Conservation (phyloP, 139 green algal genomes). For the Protoeuglena noctilucae region DNA sequence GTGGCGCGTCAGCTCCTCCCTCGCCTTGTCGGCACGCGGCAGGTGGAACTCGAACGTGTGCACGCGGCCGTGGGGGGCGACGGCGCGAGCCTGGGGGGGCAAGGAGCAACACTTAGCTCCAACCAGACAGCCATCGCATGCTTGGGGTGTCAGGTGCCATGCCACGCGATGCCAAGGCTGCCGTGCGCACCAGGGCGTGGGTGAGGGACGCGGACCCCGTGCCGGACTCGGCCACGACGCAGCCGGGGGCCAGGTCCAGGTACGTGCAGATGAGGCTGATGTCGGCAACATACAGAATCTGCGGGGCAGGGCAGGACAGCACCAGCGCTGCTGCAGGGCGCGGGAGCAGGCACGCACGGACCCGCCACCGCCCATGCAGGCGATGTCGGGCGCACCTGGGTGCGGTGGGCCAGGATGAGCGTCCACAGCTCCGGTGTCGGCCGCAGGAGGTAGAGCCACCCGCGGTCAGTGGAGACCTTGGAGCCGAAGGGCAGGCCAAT, state of each 20-base stretch:
- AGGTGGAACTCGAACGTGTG: slow-evolving; percentile 93
- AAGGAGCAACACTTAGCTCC: no score
- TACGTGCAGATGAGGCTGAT: slow-evolving; percentile 55
- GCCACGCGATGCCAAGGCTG: no score
- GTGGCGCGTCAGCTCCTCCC: slow-evolving; percentile 19
- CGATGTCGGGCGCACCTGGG: slow-evolving; percentile 18
- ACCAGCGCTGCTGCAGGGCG: neutral
- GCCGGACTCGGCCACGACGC: slow-evolving; percentile 64
- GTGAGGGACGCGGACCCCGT: slow-evolving; percentile 87
- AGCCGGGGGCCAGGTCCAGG: slow-evolving; percentile 70
- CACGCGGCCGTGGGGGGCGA: slow-evolving; percentile 67
- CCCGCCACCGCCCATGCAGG: slow-evolving; percentile 9
- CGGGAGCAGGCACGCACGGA: slow-evolving; percentile 36
- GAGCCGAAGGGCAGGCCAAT: slow-evolving; percentile 58
- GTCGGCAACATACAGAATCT: slow-evolving; percentile 45
- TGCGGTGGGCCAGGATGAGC: slow-evolving; percentile 51
- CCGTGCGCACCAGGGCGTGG: slow-evolving; percentile 66
- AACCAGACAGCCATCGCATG: no score
- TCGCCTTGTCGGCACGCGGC: slow-evolving; percentile 24
- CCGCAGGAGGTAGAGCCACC: slow-evolving; percentile 60
- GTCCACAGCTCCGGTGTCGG: slow-evolving; percentile 87
- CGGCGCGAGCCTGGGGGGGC: no score
- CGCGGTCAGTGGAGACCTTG: slow-evolving; percentile 27
- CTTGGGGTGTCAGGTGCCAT: no score
- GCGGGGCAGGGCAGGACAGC: neutral